A percentile compares a stretch with the other conserved stretches of the same genome.
Conservation (phyloP, 805 yeast genomes). For the Candida morakotiae region DNA sequence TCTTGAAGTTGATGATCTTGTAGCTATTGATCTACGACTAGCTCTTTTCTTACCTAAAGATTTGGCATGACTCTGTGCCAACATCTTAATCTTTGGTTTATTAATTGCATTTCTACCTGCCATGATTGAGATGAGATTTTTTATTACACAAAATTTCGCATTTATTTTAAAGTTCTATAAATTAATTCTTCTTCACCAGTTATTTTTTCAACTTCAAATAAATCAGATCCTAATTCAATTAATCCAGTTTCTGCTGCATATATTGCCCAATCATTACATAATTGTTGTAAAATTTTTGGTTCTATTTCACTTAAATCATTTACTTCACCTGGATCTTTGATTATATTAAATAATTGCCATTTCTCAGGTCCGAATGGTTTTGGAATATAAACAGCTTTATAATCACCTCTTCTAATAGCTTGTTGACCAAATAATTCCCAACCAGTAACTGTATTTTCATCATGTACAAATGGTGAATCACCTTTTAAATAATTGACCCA, state of each 20-base stretch:
- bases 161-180: conserved; percentile 6
- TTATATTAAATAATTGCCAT: conserved; percentile 47
- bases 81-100: conserved; percentile 64
- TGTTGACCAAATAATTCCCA: conserved; percentile 59
- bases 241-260: conserved; percentile 52
- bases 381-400: conserved; percentile 47
- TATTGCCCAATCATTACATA: conserved; percentile 46
- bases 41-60: conserved; percentile 54
- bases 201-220: conserved; percentile 11
- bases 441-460: conserved; percentile 44
- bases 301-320: conserved; percentile 35
- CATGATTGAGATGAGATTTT: conserved; percentile 5
- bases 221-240: conserved; percentile 24
- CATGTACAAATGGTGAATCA: conserved; percentile 27
- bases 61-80: conserved; percentile 46
- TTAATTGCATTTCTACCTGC: conserved; percentile 64
- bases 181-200: conserved; percentile 9
- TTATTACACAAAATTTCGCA: conserved; percentile 1
- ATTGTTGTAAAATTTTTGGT: conserved; percentile 35
- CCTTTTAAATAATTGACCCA: conserved; percentile 38
- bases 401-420: conserved; percentile 48
- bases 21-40: conserved; percentile 36
- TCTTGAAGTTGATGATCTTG: conserved; percentile 42
- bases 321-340: conserved; percentile 49
- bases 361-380: conserved; percentile 44